These are phyloP conservation scores for Candida corydali DNA, from an alignment of 805 yeast species.

Conservation along the genomic window DNA sequence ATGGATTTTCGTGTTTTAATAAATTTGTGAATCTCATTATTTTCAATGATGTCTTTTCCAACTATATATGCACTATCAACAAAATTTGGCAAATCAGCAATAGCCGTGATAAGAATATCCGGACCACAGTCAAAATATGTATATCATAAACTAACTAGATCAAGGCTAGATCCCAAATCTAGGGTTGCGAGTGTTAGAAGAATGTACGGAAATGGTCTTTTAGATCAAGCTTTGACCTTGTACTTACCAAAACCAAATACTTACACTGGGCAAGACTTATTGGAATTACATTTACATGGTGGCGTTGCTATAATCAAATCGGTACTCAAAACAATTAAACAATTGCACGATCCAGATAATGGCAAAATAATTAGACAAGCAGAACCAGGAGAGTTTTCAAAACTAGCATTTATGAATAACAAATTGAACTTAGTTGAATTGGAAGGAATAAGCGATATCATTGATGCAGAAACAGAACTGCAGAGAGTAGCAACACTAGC, in stretches of 20 bases:
- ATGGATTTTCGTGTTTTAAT: conserved; percentile 34
- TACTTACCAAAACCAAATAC: conserved; percentile 71
- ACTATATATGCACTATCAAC: conserved; percentile 93
- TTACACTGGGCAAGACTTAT: conserved; percentile 87
- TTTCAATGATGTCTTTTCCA: conserved; percentile 19
- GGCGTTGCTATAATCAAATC: conserved; percentile 80
- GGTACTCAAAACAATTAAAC: conserved; percentile 58
- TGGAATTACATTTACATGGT: conserved; percentile 92
- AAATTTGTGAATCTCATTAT: neutral
- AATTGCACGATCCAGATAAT: conserved; percentile 42
- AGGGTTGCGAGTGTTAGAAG: conserved; percentile 57
- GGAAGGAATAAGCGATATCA: conserved; percentile 84
- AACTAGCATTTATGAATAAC: conserved; percentile 81
- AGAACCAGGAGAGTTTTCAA: conserved; percentile 89
- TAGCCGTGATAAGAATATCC: conserved; percentile 79
- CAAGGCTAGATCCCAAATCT: conserved; percentile 37
- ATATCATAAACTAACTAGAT: conserved; percentile 43
- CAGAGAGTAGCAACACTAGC: conserved; percentile 74
- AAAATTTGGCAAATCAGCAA: conserved; percentile 74
- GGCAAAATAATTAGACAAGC: conserved; percentile 65
- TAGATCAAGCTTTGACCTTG: conserved; percentile 76
- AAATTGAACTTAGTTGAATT: conserved; percentile 81
- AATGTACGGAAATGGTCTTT: conserved; percentile 42
- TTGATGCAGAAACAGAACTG: conserved; percentile 90
- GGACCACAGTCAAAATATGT: conserved; percentile 59